Evolutionary conservation across 78 protist species (phyloP), one percentile per base, ranked within the genome.

Genomic region (Ministeria vibrans): DNA sequence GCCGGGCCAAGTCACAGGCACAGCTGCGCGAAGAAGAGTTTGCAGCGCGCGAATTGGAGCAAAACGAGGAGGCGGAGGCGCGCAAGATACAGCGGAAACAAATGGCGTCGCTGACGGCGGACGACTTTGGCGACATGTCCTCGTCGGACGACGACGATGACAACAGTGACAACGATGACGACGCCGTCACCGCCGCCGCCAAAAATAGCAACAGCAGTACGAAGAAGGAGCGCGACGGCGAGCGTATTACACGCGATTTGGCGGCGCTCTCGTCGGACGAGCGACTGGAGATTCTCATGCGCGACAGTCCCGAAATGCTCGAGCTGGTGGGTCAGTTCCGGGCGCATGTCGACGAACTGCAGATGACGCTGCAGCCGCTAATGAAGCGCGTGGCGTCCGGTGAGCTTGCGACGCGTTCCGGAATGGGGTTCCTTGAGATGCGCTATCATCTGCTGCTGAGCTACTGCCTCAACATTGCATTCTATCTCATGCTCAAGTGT

Each of bases 391-490:
- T 78, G 4, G 49, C 77, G 38, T 2, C 1, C 2, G 84, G 79
- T 44, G 78, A 82, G 71, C 44, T 90, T 36, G 88, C 83, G 76
- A 90, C 90, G 13, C 23, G 49, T 13, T 77, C 73, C 63, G 92
- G 90, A 30, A 83, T 86, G 30, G 45, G 81, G 61, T 87, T 84
- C 76, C 78, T 88, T 30, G 90, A 88, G 73, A 73, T 86, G 18
- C 76, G 84, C 81, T 81, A 64, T 44, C 88, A 91, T 39, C 77
- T 92, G 64, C 72, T 93, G 86, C 83, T 93, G 78, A 69, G 81
- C 61, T 93, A 93, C 88, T 86, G 91, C 87, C 85, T 83, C 61
- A 71, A 90, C 85, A 64, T 93, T 63, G 36, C 87, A 39, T 93
- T 91, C 80, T 93, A 87, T 69, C 68, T 93, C 74, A 64, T 89